Base-by-base conservation (phyloP, 1,284 basidiomycete species). In the Coniophora puteana region DNA sequence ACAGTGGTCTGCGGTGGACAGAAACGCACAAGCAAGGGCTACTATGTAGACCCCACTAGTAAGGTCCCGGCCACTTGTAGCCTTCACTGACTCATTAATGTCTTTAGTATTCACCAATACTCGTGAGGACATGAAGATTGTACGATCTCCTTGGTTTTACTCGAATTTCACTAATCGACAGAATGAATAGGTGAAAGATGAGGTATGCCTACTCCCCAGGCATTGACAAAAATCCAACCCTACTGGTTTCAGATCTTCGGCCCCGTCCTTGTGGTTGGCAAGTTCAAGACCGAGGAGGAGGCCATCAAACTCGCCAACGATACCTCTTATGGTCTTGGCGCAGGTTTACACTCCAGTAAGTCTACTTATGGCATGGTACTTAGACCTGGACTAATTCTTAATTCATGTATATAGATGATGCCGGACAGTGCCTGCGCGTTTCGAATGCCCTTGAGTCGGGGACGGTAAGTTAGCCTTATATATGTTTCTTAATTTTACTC, bases 211-310 rank as follows among this genome's bases (percentile, higher is more conserved):
- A 24, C 17, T 27, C 37, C 44, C 42, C 22, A 41, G 25, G 41
- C 35, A 43, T 35, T 34, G 32, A 29, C 23, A 20, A 38, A 29
- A 17, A 32, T 44, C 22, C 24, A n/a, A n/a, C n/a, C n/a, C n/a
- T n/a, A n/a, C n/a, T n/a, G n/a, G n/a, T n/a, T n/a, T n/a, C 47
- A 92, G 79, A 92, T 92, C 37, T 93, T 93, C 61, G 90, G 89
- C 1, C 89, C 89, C 11, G 90, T 94, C 3, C 72, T 92, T 17
- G 70, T 77, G 17, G 75, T 93, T 27, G 84, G 82, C 29, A 77
- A 69, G 45, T 95, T 95, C 67, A 75, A 74, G 47, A 83, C 83
- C 6, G 89, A 93, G 61, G 83, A 81, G 43, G 84, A 91, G 53
- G 89, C 78, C 2, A 78, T 95, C 51, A 55, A 70, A 26, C 66